Evolutionary conservation across 345 rosid genomes (phyloP), one percentile per base, ranked within the genome.

Genomic region (Turnera subulata): DNA sequence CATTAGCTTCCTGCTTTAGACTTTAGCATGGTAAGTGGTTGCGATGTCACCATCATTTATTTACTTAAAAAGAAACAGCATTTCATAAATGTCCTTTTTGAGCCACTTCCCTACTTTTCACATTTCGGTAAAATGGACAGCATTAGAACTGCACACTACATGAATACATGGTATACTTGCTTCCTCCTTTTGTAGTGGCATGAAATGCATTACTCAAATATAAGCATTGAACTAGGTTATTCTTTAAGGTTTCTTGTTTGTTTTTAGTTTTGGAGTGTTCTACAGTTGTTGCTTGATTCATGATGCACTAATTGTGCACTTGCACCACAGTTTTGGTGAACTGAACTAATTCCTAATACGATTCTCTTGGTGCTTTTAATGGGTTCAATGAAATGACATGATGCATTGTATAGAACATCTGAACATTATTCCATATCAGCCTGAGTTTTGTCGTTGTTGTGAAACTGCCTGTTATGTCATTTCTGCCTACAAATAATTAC

Each of bases 11-110:
- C 49, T 60, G 54, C 81, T 74, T 74, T 73, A 76, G 76, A 69
- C 77, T 72, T 71, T 64, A 24, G 68, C 58, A 53, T 49, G 73
- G 44, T 57, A 66, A 71, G 76, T 75, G 43, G 82, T 75, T 75
- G 85, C 67, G 18, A 56, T 64, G 82, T 80, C 82, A 11, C 72
- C 42, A 56, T 75, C 85, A 65, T 72, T 39, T 44, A 39, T 56
- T 66, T 8, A 59, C 76, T 49, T 45, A 68, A 57, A 61, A 49
- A 62, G 67, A 61, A 60, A 63, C 24, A 55, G 59, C 63, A 52
- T 59, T 48, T 47, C 61, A 20, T 62, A 40, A 48, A 9, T 66
- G 69, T 63, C 71, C 16, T 59, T 75, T 61, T 55, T 59, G 1
- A 44, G 64, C 68, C 59, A 53, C 64, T 65, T 59, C 52, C 40